Evolutionary conservation across 2,329 filamentous ascomycete genomes (phyloP), one percentile per base, ranked within the genome.

Genomic region (Fusarium longipes): DNA sequence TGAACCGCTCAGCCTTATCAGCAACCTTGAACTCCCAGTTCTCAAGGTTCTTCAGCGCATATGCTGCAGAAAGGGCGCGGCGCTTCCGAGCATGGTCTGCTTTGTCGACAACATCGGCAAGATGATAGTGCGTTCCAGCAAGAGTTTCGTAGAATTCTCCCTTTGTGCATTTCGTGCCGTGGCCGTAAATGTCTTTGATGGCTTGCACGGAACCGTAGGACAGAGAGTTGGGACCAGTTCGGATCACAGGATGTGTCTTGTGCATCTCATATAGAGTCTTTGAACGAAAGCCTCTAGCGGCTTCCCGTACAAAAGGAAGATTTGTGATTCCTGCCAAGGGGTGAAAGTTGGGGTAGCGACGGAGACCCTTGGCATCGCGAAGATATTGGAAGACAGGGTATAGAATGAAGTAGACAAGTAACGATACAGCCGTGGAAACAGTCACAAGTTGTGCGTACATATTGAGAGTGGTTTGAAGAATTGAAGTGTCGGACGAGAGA

Each of bases 11-110:
- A 1, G 79, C 77, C 72, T 85, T 86, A 62, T 86, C 83, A 14
- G 82, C 81, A 5, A 87, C 83, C 63, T 86, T 86, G 74, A 81
- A 80, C 63, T 86, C 84, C 84, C 84, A 86, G 8, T 76, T 78
- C 67, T 85, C 83, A 1, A 86, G 80, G 63, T 86, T 86, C 74
- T 84, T 84, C 51, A 84, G 68, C 0, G 84, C 84, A 55, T 85
- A 86, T 1, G 84, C 84, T 1, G 79, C 79, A 4, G 83, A 82
- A 5, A 87, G 73, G 2, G 84, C 77, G 57, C 82, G 82, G 24
- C 84, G 80, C 72, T 86, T 86, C 11, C 81, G 77, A 3, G 81
- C 77, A 63, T 87, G 85, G 9, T 86, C 83, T 11, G 76, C 70
- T 74, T 83, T 84, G 68, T 86, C 82, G 10, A 83, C 70, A 5